Percentiles rank a stretch among this genome's conserved stretches.
These are phyloP conservation scores for Talaromyces rugulosus DNA, from an alignment of 2,329 filamentous ascomycete species.

Conservation along the genomic window DNA sequence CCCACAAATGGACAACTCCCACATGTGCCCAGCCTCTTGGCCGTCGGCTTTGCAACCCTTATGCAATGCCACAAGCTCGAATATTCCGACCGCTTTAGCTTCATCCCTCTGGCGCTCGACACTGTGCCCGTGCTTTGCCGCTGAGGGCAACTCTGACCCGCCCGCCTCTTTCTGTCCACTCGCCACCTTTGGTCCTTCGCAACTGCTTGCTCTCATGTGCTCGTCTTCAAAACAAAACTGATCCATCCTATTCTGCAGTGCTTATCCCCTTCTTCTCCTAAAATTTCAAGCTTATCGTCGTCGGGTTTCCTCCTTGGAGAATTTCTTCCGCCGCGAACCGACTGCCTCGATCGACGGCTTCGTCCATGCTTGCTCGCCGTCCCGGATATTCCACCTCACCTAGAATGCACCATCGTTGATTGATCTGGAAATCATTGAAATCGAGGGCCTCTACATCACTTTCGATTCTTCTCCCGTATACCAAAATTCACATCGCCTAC, in stretches of 20 bases:
- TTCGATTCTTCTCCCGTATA: background rate
- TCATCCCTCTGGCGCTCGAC: background rate
- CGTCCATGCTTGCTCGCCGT: slow-evolving; percentile 1
- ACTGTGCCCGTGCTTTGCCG: background rate
- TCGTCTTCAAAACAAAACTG: background rate
- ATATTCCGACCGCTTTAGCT: background rate
- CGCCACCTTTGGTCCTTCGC: background rate
- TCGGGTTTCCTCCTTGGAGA: background rate
- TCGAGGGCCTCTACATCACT: background rate
- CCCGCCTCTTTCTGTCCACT: background rate
- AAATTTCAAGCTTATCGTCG: background rate
- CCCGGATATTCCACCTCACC: background rate
- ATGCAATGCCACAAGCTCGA: background rate
- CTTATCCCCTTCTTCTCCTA: background rate
- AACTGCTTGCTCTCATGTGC: background rate
- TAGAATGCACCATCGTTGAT: background rate
- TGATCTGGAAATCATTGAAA: background rate
- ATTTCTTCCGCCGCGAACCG: background rate
- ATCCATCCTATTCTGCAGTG: background rate
- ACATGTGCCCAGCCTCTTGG: slow-evolving; percentile 2
- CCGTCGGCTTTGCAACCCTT: background rate
- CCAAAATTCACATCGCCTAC: background rate
- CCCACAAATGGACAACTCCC: background rate
- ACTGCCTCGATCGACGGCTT: background rate
- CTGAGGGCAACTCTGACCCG: background rate